Conservation (phyloP, 2,329 filamentous ascomycete genomes). For the Phyllosticta ampelicida region DNA sequence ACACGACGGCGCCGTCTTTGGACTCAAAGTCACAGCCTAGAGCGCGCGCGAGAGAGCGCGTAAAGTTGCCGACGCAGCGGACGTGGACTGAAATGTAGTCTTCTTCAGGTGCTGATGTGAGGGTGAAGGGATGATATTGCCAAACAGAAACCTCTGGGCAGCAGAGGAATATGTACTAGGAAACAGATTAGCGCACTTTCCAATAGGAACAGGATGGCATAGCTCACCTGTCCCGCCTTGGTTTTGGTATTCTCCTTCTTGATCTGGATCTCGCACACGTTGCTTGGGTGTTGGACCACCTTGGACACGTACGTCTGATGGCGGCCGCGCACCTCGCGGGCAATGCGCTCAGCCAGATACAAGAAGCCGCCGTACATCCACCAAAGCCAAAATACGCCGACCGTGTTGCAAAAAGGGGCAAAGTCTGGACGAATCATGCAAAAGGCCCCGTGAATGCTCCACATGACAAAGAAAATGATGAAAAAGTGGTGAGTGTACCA, state of each 20-base stretch:
- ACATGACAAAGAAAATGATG: slow-evolving; percentile 80
- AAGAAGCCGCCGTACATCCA: slow-evolving; percentile 77
- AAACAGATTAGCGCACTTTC: background rate
- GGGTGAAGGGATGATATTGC: slow-evolving; percentile 82
- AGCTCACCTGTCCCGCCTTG: slow-evolving; percentile 44
- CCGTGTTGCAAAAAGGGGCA: slow-evolving; percentile 63
- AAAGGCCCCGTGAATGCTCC: slow-evolving; percentile 80
- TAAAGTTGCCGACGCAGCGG: slow-evolving; percentile 74
- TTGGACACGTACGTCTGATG: slow-evolving; percentile 83
- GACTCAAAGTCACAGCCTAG: slow-evolving; percentile 66
- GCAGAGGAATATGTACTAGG: slow-evolving; percentile 72
- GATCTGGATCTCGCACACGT: slow-evolving; percentile 84
- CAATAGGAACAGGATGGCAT: slow-evolving; percentile 33
- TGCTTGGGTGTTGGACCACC: slow-evolving; percentile 80
- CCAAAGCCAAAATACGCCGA: slow-evolving; percentile 82
- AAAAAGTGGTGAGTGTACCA: slow-evolving; percentile 89
- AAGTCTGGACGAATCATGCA: slow-evolving; percentile 84
- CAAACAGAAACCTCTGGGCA: slow-evolving; percentile 77
- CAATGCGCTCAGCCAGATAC: slow-evolving; percentile 69
- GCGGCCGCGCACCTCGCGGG: slow-evolving; percentile 65
- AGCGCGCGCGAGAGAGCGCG: slow-evolving; percentile 54
- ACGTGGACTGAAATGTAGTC: slow-evolving; percentile 85
- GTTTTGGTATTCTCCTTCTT: slow-evolving; percentile 83
- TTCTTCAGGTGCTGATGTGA: slow-evolving; percentile 79
- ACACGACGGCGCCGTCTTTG: slow-evolving; percentile 51